phyloP scores from a whole-genome alignment of 306 rosid species.

The Inga laurina region DNA sequence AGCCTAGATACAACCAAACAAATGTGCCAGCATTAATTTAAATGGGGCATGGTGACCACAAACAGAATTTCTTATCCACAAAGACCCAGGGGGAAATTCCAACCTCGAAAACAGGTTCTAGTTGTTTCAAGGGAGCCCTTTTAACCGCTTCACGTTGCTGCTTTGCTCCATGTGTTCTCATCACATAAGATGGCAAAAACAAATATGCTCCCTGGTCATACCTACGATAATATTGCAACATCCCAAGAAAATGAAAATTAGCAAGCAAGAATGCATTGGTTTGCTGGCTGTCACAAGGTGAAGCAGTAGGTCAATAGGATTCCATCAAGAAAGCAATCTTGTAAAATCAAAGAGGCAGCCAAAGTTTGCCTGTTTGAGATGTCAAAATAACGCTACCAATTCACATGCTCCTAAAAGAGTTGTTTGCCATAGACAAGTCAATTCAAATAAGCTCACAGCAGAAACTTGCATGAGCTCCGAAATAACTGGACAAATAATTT shows the following conservation, averaged over 20 bases:
- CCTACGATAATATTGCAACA: conserved; percentile 49
- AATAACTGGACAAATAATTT: not conserved
- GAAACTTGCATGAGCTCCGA: not conserved
- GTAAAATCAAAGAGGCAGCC: not conserved
- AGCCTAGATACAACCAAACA: conserved; percentile 54
- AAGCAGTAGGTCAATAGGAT: conserved; percentile 13
- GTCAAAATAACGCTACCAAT: conserved; percentile 5
- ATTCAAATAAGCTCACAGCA: conserved; percentile 1
- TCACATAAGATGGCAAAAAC: conserved; percentile 84
- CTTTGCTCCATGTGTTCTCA: conserved; percentile 94
- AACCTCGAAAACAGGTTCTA: conserved; percentile 84
- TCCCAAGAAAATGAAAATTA: conserved; percentile 12
- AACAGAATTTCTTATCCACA: conserved; percentile 24
- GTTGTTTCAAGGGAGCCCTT: conserved; percentile 61
- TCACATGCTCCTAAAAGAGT: conserved; percentile 1
- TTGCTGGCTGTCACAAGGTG: not conserved
- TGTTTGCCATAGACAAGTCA: not conserved
- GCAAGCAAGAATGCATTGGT: not conserved
- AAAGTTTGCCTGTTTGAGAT: conserved; percentile 6
- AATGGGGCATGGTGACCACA: conserved; percentile 16
- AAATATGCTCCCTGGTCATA: conserved; percentile 91
- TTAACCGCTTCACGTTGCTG: conserved; percentile 89
- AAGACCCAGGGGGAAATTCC: not conserved
- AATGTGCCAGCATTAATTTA: conserved; percentile 37
- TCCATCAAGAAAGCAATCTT: not conserved